Base-by-base conservation (phyloP, 805 yeast species). In the Naumovozyma dairenensis region DNA sequence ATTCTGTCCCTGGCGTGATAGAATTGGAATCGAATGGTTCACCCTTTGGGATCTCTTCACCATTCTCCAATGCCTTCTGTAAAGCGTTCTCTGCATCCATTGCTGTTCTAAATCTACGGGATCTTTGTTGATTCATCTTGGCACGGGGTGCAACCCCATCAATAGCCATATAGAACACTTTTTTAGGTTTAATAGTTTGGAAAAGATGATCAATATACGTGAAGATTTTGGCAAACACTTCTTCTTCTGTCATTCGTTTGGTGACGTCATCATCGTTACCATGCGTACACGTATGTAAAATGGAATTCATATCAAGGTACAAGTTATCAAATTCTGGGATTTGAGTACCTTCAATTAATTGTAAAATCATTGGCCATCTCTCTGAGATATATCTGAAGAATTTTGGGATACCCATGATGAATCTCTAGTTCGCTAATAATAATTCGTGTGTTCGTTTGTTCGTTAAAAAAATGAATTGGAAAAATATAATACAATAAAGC, bases 71-170 rank as follows among this genome's bases (percentile, higher is more conserved):
- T 4, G 95, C 95, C 54, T 82, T 80, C 38, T 70, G 68, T 52
- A 81, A 53, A 33, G 77, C 77, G 44, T 74, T 75, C 54, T 89
- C 94, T 2, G 96, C 96, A 52, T 89, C 97, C 48, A 77, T 70
- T 1, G 96, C 97, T 20, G 95, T 77, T 59, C 96, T 70, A 59
- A 89, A 89, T 63, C 98, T 76, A 67, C 98, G 77, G 0, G 96
- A 77, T 62, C 98, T 74, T 60, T 89, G 98, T 60, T 89, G 97
- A 56, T 89, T 89, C 96, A 89, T 87, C 55, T 89, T 89, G 8
- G 98, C 98, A 56, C 98, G 69, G 27, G 98, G 98, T 0, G 98
- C 98, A 33, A 89, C 97, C 55, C 98, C 98, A 63, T 89, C 98
- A 49, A 89, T 83, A 3, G 98, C 97, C 95, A 89, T 86, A 55